Percentiles rank a stretch among this genome's conserved stretches.
phyloP scores from a whole-genome alignment of 805 yeast genomes.

The Schwanniomyces occidentalis region DNA sequence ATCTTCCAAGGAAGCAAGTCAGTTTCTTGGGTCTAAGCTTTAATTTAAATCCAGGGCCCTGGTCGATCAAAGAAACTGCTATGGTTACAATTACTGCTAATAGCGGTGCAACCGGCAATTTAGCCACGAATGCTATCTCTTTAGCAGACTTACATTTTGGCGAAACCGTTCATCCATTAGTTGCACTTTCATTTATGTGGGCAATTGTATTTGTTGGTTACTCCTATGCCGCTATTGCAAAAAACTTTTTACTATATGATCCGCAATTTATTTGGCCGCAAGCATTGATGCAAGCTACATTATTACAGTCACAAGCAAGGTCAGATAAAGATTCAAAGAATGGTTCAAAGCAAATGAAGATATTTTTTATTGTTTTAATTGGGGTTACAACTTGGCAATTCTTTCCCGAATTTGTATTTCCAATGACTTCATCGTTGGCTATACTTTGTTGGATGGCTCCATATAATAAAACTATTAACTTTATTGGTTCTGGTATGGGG shows the following conservation, averaged over 20 bases:
- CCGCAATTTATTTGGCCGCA: slow-evolving; percentile 49
- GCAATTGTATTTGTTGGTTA: slow-evolving; percentile 50
- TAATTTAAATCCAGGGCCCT: slow-evolving; percentile 49
- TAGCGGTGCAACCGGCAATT: slow-evolving; percentile 48
- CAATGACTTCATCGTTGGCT: slow-evolving; percentile 47
- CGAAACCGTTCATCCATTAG: slow-evolving; percentile 28
- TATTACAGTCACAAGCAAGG: slow-evolving; percentile 31
- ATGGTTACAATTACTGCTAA: slow-evolving; percentile 50
- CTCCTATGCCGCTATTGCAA: slow-evolving; percentile 49
- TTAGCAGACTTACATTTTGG: slow-evolving; percentile 43
- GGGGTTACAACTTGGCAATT: slow-evolving; percentile 44
- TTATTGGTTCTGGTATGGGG: slow-evolving; percentile 48
- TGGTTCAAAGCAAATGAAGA: slow-evolving; percentile 28
- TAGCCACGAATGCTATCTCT: slow-evolving; percentile 45
- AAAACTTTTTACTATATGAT: slow-evolving; percentile 43
- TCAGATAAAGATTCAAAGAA: slow-evolving; percentile 13
- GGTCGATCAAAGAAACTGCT: slow-evolving; percentile 51
- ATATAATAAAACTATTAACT: slow-evolving; percentile 32
- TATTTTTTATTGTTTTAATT: slow-evolving; percentile 32
- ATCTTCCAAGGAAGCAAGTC: slow-evolving; percentile 32
- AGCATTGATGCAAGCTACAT: slow-evolving; percentile 47
- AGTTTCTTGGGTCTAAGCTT: slow-evolving; percentile 21
- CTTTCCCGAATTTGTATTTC: slow-evolving; percentile 46
- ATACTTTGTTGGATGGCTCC: slow-evolving; percentile 49
- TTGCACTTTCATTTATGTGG: slow-evolving; percentile 46